Conservation (phyloP, 306 rosid species). For the Citrullus mucosospermus region DNA sequence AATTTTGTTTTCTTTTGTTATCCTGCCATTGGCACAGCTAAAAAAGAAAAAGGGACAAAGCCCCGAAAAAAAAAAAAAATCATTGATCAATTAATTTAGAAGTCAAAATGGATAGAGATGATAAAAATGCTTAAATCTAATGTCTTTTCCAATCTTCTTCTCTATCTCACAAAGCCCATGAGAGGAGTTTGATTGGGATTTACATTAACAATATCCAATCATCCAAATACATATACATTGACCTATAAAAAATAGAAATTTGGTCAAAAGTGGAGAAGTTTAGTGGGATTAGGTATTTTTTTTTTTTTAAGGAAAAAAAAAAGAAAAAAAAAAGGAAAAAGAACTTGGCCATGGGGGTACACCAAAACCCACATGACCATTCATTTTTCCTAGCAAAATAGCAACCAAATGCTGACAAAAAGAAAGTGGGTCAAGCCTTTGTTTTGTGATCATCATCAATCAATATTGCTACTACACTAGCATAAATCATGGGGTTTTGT, state of each 20-base stretch:
- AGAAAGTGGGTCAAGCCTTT: neutral
- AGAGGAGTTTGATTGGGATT: neutral
- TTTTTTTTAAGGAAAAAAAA: neutral
- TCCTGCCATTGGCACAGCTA: neutral
- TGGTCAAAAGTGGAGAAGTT: neutral
- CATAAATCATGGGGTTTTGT: neutral
- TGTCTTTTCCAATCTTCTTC: neutral
- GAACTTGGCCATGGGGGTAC: neutral
- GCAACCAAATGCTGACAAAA: slow-evolving; percentile 9
- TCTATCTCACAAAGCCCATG: neutral
- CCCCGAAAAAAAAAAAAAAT: neutral
- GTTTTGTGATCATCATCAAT: neutral
- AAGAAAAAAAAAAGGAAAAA: neutral
- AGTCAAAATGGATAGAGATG: neutral
- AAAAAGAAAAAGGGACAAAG: neutral
- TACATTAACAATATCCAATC: neutral
- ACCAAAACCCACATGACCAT: neutral
- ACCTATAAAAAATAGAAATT: neutral
- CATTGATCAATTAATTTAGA: neutral
- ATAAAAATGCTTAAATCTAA: neutral
- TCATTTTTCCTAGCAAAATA: neutral
- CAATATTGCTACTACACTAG: neutral
- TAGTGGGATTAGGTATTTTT: slow-evolving; percentile 2
- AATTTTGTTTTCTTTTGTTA: neutral
- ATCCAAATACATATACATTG: neutral